These are phyloP conservation scores for Hordeum pubiflorum DNA, from an alignment of 202 grass and related monocot species.

Conservation along the genomic window DNA sequence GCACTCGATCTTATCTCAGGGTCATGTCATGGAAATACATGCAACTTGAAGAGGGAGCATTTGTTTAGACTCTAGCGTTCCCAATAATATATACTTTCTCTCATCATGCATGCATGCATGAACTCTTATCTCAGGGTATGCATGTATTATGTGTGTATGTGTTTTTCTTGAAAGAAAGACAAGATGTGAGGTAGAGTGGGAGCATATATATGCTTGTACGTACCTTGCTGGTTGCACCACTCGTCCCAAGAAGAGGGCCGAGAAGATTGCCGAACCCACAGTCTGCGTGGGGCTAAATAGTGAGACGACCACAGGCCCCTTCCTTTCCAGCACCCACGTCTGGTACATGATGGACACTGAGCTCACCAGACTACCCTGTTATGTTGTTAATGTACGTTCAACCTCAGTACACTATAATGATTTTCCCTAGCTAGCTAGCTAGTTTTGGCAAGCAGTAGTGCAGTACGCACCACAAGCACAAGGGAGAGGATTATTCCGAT, in stretches of 20 bases:
- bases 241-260: constrained; percentile 44
- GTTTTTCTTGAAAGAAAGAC: background rate
- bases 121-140: background rate
- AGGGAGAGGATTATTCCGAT: constrained; percentile 35
- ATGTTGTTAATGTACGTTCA: background rate
- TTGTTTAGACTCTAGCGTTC: no score
- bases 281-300: constrained; percentile 69
- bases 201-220: constrained; percentile 12
- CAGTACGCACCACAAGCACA: constrained; percentile 45
- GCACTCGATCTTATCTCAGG: no score
- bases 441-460: background rate
- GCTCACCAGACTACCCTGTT: constrained; percentile 54
- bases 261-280: constrained; percentile 56
- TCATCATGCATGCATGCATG: background rate
- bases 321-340: constrained; percentile 69
- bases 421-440: background rate
- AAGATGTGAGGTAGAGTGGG: background rate
- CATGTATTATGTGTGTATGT: background rate
- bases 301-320: constrained; percentile 64
- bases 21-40: no score
- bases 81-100: background rate
- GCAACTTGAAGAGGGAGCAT: no score
- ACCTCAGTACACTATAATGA: background rate
- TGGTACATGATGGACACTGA: constrained; percentile 58
- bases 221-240: constrained; percentile 51